phyloP scores from a whole-genome alignment of 192 early-diverging fungal species.

The Coemansia sp. region DNA sequence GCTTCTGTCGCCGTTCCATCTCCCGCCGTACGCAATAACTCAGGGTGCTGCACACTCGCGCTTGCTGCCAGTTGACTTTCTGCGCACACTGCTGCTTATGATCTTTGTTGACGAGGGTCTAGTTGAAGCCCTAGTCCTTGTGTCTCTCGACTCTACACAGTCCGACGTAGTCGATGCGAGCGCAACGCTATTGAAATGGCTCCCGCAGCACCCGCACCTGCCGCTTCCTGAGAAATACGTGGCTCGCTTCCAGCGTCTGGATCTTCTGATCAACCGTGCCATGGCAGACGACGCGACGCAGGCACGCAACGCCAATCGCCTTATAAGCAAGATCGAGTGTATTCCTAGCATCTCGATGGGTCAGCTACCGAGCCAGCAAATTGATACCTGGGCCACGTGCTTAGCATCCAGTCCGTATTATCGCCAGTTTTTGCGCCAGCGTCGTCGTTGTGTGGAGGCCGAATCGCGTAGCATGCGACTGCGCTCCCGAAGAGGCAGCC shows the following conservation, averaged over 20 bases:
- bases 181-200: conserved; percentile 53
- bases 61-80: conserved; percentile 45
- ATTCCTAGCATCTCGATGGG: conserved; percentile 52
- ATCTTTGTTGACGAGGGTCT: conserved; percentile 56
- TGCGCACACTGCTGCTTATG: conserved; percentile 54
- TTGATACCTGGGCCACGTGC: conserved; percentile 47
- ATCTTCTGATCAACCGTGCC: conserved; percentile 35
- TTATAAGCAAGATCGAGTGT: conserved; percentile 44
- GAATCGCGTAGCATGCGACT: conserved; percentile 2
- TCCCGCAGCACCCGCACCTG: conserved; percentile 51
- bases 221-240: conserved; percentile 46
- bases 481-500: conserved; percentile 23
- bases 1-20: conserved; percentile 41
- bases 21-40: conserved; percentile 37
- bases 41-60: conserved; percentile 35
- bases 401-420: conserved; percentile 41
- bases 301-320: conserved; percentile 27
- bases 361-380: conserved; percentile 51
- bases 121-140: conserved; percentile 46
- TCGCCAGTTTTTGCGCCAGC: conserved; percentile 33
- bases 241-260: conserved; percentile 39
- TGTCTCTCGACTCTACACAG: conserved; percentile 27
- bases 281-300: conserved; percentile 10
- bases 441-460: conserved; percentile 16
- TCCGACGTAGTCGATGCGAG: conserved; percentile 49